Conservation (phyloP, 768 basidiomycete genomes). For the Daedaleopsis sinensis region DNA sequence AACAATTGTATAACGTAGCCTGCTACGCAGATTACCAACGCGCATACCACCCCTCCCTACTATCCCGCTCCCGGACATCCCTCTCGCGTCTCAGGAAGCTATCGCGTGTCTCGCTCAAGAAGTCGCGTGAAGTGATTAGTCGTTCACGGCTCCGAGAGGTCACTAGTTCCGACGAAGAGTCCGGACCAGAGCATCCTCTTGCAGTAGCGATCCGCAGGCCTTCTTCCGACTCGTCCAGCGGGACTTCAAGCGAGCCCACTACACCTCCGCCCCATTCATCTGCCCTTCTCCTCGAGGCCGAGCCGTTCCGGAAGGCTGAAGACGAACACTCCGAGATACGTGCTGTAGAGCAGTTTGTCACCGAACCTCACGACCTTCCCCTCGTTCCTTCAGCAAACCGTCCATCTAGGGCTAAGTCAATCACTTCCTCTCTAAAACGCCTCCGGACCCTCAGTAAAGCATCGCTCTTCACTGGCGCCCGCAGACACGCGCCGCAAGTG, state of each 20-base stretch:
- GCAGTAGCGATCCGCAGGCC: constrained; percentile 7
- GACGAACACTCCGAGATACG: constrained; percentile 12
- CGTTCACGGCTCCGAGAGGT: constrained; percentile 3
- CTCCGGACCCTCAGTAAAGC: constrained; percentile 27
- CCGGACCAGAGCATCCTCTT: not conserved
- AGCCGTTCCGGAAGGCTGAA: constrained; percentile 31
- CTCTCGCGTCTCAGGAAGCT: constrained; percentile 21
- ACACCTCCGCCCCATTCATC: constrained; percentile 27
- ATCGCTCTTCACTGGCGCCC: constrained; percentile 18
- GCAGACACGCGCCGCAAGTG: constrained; percentile 19
- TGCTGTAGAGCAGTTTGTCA: constrained; percentile 11
- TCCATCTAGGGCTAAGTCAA: constrained; percentile 16
- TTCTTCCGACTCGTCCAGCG: constrained; percentile 10
- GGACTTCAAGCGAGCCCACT: constrained; percentile 1
- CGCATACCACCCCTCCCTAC: constrained; percentile 12
- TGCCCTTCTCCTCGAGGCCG: constrained; percentile 32
- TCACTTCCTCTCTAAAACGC: constrained; percentile 25
- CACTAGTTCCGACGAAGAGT: not conserved
- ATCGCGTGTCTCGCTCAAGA: constrained; percentile 18
- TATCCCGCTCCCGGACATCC: constrained; percentile 24
- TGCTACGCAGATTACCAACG: constrained; percentile 14
- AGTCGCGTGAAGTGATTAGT: constrained; percentile 9
- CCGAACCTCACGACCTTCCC: constrained; percentile 4
- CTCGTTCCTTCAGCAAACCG: constrained; percentile 15
- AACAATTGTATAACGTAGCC: not conserved